Conservation (phyloP, 1,139 yeast species). For the Tardiomyces blankii region DNA sequence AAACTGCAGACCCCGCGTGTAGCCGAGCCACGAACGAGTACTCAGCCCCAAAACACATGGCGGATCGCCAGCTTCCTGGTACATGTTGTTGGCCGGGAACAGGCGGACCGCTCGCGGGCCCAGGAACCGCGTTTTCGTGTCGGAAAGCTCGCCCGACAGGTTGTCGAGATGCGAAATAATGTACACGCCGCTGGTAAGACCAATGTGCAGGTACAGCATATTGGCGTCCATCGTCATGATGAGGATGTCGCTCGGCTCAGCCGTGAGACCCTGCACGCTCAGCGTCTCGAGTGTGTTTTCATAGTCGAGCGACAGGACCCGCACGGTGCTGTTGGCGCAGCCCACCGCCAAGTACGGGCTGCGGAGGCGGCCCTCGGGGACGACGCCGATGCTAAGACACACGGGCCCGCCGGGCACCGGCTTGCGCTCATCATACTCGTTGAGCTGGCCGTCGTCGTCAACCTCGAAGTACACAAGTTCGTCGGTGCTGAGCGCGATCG, state of each 20-base stretch:
- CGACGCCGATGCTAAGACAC: conserved; percentile 45
- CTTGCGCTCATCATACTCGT: conserved; percentile 56
- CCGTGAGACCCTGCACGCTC: conserved; percentile 57
- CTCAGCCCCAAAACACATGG: conserved; percentile 29
- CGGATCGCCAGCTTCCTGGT: conserved; percentile 14
- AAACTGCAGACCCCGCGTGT: conserved; percentile 7
- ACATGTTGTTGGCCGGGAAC: conserved; percentile 24
- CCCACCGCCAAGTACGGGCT: conserved; percentile 60
- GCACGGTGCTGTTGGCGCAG: conserved; percentile 57
- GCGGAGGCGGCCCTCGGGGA: conserved; percentile 37
- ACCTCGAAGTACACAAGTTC: conserved; percentile 79
- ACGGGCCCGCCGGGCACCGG: conserved; percentile 44
- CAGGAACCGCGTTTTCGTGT: conserved; percentile 60
- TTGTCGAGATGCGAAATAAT: conserved; percentile 50
- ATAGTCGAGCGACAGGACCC: conserved; percentile 54
- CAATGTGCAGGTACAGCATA: conserved; percentile 49
- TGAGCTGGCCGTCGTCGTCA: conserved; percentile 50
- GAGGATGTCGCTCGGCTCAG: conserved; percentile 42
- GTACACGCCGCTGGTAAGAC: conserved; percentile 74
- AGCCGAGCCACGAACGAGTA: conserved; percentile 30
- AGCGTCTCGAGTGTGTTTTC: conserved; percentile 52
- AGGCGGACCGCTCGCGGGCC: conserved; percentile 57
- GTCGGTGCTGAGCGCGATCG: conserved; percentile 58
- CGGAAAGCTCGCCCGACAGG: conserved; percentile 51
- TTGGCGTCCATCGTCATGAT: conserved; percentile 30